Evolutionary conservation across 2,329 filamentous ascomycete genomes (phyloP), one percentile per base, ranked within the genome.

Genomic region (Knoxdaviesia capensis): DNA sequence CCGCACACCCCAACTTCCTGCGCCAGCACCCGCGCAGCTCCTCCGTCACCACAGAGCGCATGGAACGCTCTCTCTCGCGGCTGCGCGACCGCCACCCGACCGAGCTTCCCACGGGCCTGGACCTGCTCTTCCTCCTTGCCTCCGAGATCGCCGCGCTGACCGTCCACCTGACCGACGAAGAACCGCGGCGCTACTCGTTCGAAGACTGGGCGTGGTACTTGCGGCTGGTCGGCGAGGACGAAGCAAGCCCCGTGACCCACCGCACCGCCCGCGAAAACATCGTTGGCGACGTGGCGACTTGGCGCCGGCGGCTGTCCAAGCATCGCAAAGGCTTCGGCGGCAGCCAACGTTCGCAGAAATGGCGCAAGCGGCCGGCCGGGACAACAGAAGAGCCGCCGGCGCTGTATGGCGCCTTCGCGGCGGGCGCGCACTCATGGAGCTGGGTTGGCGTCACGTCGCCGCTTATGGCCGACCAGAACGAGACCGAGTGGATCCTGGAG

Each of bases 201-300:
- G 75, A 86, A 49, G 80, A 93, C 54, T 93, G 86, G 87, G 80
- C 80, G 0, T 82, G 83, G 62, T 90, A 84, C 50, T 77, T 87
- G 6, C 71, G 73, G 28, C 65, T 94, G 32, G 81, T 93, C n/a
- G 73, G 73, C 39, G 71, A 77, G 51, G 71, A 77, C 52, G 72
- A 77, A 51, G 59, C 57, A 43, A 61, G 61, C 47, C 58, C 68
- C 2, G 55, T 59, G 5, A 66, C 58, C 11, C 73, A 77, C 50
- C 54, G 63, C n/a, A 62, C 59, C 44, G 57, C 57, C 6, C 9
- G 8, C 11, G 34, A 9, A 11, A 35, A 35, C 9, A 9, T 35
- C 9, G 11, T 11, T 35, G 34, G 34, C 11, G 4, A 38, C 20
- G 20, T 20, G 20, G 20, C 20, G 20, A 20, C 20, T 2, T 20